A percentile compares a stretch with the other conserved stretches of the same genome.
These are phyloP conservation scores for Cyclotella atomus DNA, from an alignment of 108 stramenopile genomes.

Conservation along the genomic window DNA sequence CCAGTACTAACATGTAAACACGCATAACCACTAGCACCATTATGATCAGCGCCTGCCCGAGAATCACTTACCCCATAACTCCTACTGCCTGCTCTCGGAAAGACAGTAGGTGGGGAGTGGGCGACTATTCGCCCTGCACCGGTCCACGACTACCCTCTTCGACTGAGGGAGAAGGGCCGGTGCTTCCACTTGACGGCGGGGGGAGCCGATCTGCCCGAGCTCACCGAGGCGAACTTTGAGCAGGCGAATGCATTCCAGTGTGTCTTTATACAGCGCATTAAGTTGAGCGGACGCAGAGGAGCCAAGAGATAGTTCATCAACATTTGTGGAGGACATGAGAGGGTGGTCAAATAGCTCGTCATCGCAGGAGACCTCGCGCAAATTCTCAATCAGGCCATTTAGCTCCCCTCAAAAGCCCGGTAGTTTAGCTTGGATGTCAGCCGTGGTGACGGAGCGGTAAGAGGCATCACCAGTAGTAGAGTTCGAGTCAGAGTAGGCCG, in stretches of 20 bases:
- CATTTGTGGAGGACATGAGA: not conserved
- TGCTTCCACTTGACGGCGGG: slow-evolving; percentile 3
- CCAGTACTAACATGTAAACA: not conserved
- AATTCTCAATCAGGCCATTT: too few species aligned
- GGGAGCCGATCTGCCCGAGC: not conserved
- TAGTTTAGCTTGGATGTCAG: not conserved
- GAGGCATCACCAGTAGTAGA: not conserved
- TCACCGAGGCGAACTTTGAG: not conserved
- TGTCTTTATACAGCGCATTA: not conserved
- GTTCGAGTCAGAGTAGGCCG: not conserved
- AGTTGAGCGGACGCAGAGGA: not conserved
- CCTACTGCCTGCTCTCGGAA: not conserved
- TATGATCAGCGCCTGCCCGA: not conserved
- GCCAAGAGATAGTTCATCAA: not conserved
- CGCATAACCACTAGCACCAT: not conserved
- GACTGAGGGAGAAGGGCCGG: not conserved
- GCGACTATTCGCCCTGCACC: not conserved
- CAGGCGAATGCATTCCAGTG: not conserved
- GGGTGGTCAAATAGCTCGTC: not conserved
- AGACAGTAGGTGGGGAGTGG: not conserved
- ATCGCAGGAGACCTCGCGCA: not conserved
- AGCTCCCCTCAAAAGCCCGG: too few species aligned
- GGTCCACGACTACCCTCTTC: too few species aligned
- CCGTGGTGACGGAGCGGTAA: not conserved
- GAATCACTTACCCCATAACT: not conserved